A percentile compares a stretch with the other conserved stretches of the same genome.
These are phyloP conservation scores for Porphyrellus cyaneotinctus DNA, from an alignment of 768 basidiomycete species.

Conservation along the genomic window DNA sequence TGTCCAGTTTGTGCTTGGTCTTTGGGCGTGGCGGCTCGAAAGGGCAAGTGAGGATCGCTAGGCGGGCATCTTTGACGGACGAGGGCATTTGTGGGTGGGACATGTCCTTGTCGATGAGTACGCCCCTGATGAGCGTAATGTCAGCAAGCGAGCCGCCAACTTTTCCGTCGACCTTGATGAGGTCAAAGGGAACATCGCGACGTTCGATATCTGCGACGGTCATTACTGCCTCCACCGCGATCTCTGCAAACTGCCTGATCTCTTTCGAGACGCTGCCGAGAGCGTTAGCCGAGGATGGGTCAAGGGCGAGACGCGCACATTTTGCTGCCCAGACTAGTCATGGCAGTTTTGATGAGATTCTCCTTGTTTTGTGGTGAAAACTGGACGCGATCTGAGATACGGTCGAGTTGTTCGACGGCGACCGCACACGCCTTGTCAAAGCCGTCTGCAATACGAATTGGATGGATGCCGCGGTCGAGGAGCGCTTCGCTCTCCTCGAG, in stretches of 20 bases:
- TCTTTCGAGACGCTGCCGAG: constrained; percentile 88
- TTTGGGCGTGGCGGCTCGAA: constrained; percentile 99
- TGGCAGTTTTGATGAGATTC: constrained; percentile 90
- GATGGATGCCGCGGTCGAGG: constrained; percentile 99
- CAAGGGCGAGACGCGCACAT: constrained; percentile 53
- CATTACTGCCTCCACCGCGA: constrained; percentile 95
- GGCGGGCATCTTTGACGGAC: constrained; percentile 77
- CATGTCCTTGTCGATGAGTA: constrained; percentile 99
- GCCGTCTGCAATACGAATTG: constrained; percentile 97
- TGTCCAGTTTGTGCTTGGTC: constrained; percentile 98
- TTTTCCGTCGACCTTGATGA: constrained; percentile 99
- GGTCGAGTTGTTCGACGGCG: constrained; percentile 86
- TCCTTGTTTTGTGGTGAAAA: constrained; percentile 78
- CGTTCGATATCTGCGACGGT: constrained; percentile 93
- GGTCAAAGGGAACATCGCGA: constrained; percentile 92
- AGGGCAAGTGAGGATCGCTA: constrained; percentile 97
- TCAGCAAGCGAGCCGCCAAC: constrained; percentile 96
- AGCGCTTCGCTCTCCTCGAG: constrained; percentile 91
- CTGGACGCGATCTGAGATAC: constrained; percentile 84
- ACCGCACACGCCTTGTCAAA: constrained; percentile 93
- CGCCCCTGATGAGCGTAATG: constrained; percentile 92
- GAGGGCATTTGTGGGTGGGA: constrained; percentile 98
- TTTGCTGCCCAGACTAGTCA: constrained; percentile 96
- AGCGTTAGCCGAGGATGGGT: constrained; percentile 1
- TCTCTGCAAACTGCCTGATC: constrained; percentile 91